These are phyloP conservation scores for Pinus taeda DNA, from an alignment of 75 land plant genomes.

Conservation along the genomic window DNA sequence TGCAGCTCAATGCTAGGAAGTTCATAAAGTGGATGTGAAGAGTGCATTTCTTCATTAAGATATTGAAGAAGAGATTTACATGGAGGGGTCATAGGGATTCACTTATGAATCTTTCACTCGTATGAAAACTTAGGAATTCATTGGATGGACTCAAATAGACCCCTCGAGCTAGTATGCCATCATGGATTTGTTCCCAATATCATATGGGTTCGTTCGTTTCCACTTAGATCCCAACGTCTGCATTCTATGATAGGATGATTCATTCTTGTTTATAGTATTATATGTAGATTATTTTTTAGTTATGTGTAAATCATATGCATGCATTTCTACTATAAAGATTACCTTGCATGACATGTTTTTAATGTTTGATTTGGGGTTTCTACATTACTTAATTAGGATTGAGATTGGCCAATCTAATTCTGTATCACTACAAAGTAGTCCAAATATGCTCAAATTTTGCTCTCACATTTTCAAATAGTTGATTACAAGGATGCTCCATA, in stretches of 20 bases:
- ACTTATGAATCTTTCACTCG: neutral
- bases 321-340: neutral
- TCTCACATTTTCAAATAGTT: neutral
- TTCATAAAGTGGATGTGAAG: neutral
- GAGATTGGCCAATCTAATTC: neutral
- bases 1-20: neutral
- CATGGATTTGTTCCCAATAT: neutral
- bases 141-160: neutral
- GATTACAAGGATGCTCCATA: too few relatives aligned
- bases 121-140: neutral
- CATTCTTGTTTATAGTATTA: neutral
- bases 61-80: neutral
- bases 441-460: neutral
- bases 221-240: neutral
- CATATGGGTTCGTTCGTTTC: neutral
- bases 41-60: neutral
- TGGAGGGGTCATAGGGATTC: neutral
- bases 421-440: neutral
- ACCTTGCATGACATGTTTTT: neutral
- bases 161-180: neutral
- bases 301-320: neutral
- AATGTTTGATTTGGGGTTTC: neutral
- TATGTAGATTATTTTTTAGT: neutral
- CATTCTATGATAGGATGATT: neutral
- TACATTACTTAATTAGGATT: neutral